Evolutionary conservation across 78 protist species (phyloP).

Genomic region (Dictyostelium capitatum): DNA sequence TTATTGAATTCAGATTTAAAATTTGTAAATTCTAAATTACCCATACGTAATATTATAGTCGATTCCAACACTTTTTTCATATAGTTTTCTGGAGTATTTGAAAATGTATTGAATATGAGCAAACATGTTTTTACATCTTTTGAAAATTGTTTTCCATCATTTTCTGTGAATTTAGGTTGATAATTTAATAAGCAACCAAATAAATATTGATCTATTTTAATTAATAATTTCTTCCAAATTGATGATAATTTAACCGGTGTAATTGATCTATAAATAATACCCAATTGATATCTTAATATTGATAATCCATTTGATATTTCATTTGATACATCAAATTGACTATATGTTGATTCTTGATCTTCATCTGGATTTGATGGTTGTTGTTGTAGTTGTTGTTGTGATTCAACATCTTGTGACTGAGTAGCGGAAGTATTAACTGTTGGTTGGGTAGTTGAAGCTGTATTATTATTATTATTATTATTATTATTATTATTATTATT

Average conservation of each 20-base stretch:
- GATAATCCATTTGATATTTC: conserved; percentile 65
- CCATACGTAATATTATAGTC: conserved; percentile 15
- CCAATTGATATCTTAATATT: conserved; percentile 43
- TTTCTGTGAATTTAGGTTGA: conserved; percentile 3
- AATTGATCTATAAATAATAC: conserved; percentile 18
- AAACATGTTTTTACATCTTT: conserved; percentile 66
- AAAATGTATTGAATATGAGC: conserved; percentile 22
- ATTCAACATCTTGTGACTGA: too few species aligned
- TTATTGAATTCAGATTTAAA: conserved; percentile 20
- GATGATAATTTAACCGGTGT: conserved; percentile 1
- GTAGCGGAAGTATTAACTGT: too few species aligned
- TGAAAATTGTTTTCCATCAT: conserved; percentile 39
- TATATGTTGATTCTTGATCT: too few species aligned
- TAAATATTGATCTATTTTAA: conserved; percentile 31
- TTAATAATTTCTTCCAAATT: conserved; percentile 26
- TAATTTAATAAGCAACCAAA: conserved; percentile 15
- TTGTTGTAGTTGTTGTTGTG: background rate
- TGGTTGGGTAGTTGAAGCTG: too few species aligned
- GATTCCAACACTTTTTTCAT: conserved; percentile 45
- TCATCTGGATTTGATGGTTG: too few species aligned
- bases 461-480: too few species aligned
- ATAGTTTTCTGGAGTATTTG: conserved; percentile 49
- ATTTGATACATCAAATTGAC: background rate
- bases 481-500: too few species aligned
- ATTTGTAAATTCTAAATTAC: background rate